Evolutionary conservation across 2,329 filamentous ascomycete genomes (phyloP).

Genomic region (Talaromyces sp.): DNA sequence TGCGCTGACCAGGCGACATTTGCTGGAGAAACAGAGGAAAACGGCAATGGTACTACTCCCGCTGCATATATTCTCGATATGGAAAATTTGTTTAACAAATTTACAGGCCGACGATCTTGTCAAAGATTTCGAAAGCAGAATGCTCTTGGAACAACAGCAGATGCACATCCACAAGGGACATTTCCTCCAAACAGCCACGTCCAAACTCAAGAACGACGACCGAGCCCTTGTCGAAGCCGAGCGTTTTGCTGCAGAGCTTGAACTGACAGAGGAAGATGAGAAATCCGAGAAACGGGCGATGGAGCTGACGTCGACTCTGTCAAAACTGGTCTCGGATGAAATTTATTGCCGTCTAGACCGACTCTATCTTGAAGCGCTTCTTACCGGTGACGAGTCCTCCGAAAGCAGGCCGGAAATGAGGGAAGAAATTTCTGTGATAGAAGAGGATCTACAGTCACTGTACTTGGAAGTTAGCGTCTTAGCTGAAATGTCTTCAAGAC

Average conservation of each 20-base stretch:
- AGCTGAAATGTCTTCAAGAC: conserved; percentile 38
- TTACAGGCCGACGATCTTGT: conserved; percentile 31
- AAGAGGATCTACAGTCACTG: conserved; percentile 34
- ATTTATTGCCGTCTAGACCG: conserved; percentile 36
- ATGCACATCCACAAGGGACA: conserved; percentile 26
- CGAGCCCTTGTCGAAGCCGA: conserved; percentile 26
- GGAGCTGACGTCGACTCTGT: conserved; percentile 25
- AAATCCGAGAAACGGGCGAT: conserved; percentile 22
- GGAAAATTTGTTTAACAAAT: conserved; percentile 12
- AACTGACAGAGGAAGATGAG: conserved; percentile 24
- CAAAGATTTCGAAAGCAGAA: conserved; percentile 25
- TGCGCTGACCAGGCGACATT: conserved; percentile 30
- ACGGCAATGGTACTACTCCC: conserved; percentile 24
- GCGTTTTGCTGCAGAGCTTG: conserved; percentile 21
- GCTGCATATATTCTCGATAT: neutral
- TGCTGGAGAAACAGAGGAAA: conserved; percentile 28
- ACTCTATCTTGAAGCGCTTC: conserved; percentile 30
- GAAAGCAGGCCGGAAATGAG: conserved; percentile 13
- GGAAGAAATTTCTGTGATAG: conserved; percentile 18
- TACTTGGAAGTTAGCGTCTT: conserved; percentile 36
- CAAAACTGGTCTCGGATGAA: conserved; percentile 30
- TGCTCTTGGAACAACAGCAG: conserved; percentile 27
- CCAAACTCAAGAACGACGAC: conserved; percentile 34
- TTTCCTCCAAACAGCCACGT: conserved; percentile 28
- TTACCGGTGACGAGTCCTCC: conserved; percentile 1